These are phyloP conservation scores for Ceratobasidium papillatum DNA, from an alignment of 1,284 basidiomycete genomes.

Conservation along the genomic window DNA sequence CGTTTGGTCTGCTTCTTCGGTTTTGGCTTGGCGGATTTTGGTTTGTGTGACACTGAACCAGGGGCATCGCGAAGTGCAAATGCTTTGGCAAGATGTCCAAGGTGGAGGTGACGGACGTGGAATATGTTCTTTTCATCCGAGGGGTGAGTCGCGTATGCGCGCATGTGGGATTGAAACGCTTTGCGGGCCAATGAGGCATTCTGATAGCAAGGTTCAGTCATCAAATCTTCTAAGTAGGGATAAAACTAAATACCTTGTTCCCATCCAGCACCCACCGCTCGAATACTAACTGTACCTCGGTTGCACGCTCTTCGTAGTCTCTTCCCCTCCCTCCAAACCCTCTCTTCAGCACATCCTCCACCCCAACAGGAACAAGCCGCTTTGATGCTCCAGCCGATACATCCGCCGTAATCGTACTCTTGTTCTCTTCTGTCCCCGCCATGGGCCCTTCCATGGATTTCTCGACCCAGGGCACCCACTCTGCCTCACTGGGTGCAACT, in stretches of 20 bases:
- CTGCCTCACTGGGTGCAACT: constrained; percentile 83
- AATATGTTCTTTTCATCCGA: constrained; percentile 95
- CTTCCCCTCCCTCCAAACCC: constrained; percentile 86
- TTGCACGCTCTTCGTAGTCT: constrained; percentile 91
- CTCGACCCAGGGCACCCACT: constrained; percentile 91
- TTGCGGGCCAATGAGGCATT: constrained; percentile 80
- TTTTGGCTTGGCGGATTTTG: constrained; percentile 41
- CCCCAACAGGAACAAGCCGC: constrained; percentile 65
- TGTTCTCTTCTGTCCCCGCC: constrained; percentile 47
- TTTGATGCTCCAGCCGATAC: constrained; percentile 50
- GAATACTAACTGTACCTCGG: constrained; percentile 93
- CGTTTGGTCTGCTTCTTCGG: constrained; percentile 23
- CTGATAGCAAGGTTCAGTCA: constrained; percentile 55
- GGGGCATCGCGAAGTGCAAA: constrained; percentile 97
- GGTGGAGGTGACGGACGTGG: constrained; percentile 91
- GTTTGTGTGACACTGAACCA: constrained; percentile 59
- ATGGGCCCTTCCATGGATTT: constrained; percentile 67
- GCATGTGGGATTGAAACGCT: constrained; percentile 91
- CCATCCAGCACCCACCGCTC: constrained; percentile 90
- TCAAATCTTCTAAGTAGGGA: not conserved
- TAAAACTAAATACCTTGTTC: constrained; percentile 67
- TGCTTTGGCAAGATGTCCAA: constrained; percentile 96
- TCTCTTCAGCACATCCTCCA: constrained; percentile 75
- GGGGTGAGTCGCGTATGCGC: constrained; percentile 98
- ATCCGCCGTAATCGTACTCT: constrained; percentile 50